Evolutionary conservation across 345 rosid genomes (phyloP).

Genomic region (Euphorbia pulcherrima): DNA sequence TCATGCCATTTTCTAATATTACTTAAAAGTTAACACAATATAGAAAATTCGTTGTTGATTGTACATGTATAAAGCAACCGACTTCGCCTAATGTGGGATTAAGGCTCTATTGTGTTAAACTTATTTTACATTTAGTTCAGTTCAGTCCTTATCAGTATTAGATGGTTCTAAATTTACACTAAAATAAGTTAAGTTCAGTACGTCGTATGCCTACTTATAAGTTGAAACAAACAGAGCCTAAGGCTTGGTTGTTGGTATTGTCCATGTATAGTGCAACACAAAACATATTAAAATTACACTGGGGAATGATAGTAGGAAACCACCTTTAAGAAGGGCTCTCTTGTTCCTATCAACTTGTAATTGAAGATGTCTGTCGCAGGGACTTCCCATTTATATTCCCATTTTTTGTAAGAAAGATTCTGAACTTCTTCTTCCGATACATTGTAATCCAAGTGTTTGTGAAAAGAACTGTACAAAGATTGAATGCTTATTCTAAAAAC

Average conservation of each 20-base stretch:
- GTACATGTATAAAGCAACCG: background rate
- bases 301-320: background rate
- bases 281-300: background rate
- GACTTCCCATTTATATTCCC: conserved; percentile 72
- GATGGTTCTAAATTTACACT: no score
- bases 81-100: no score
- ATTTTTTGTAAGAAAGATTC: conserved; percentile 42
- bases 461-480: conserved; percentile 55
- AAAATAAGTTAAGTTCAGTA: no score
- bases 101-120: no score
- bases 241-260: no score
- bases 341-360: conserved; percentile 75
- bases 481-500: background rate
- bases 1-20: background rate
- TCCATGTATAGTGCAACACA: background rate
- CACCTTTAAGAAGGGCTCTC: conserved; percentile 60
- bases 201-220: no score
- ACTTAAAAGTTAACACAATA: background rate
- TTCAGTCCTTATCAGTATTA: no score
- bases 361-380: conserved; percentile 59
- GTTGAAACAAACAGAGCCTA: no score
- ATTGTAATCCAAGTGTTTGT: conserved; percentile 51
- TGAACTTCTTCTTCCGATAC: conserved; percentile 58
- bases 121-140: no score
- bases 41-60: background rate